Conservation (phyloP, 257 asterid genomes). For the Phtheirospermum japonicum region DNA sequence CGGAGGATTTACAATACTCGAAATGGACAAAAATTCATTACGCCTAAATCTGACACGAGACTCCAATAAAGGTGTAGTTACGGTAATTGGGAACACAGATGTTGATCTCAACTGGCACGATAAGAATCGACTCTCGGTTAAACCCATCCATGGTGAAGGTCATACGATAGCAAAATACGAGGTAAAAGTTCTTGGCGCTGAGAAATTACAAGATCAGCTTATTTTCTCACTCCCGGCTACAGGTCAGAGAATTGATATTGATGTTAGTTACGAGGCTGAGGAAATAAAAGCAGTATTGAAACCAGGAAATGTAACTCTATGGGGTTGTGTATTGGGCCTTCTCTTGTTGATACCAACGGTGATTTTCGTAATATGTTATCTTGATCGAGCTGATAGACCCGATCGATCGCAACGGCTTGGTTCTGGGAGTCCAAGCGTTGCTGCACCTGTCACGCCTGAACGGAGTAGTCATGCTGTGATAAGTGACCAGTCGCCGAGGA, state of each 20-base stretch:
- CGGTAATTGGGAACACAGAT: slow-evolving; percentile 68
- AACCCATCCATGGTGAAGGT: slow-evolving; percentile 36
- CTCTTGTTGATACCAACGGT: slow-evolving; percentile 33
- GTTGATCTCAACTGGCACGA: slow-evolving; percentile 59
- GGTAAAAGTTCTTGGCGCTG: slow-evolving; percentile 42
- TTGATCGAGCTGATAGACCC: slow-evolving; percentile 41
- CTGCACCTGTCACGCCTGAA: slow-evolving; percentile 62
- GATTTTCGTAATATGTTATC: slow-evolving; percentile 30
- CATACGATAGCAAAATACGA: slow-evolving; percentile 40
- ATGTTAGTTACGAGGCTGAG: slow-evolving; percentile 50
- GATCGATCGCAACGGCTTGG: background rate
- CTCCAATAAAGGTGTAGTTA: slow-evolving; percentile 44
- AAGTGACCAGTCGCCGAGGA: slow-evolving; percentile 70
- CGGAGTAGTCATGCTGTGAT: slow-evolving; percentile 41
- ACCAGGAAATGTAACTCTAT: slow-evolving; percentile 24
- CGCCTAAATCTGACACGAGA: slow-evolving; percentile 54
- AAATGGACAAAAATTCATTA: slow-evolving; percentile 39
- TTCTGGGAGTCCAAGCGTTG: slow-evolving; percentile 33
- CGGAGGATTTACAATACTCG: slow-evolving; percentile 67
- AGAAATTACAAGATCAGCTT: slow-evolving; percentile 51
- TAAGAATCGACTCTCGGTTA: slow-evolving; percentile 42
- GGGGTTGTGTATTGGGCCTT: slow-evolving; percentile 31
- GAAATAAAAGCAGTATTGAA: slow-evolving; percentile 28
- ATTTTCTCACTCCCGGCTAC: slow-evolving; percentile 69
- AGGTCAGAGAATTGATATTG: slow-evolving; percentile 63